phyloP scores from a whole-genome alignment of 768 basidiomycete species.

The Megacollybia marginata region DNA sequence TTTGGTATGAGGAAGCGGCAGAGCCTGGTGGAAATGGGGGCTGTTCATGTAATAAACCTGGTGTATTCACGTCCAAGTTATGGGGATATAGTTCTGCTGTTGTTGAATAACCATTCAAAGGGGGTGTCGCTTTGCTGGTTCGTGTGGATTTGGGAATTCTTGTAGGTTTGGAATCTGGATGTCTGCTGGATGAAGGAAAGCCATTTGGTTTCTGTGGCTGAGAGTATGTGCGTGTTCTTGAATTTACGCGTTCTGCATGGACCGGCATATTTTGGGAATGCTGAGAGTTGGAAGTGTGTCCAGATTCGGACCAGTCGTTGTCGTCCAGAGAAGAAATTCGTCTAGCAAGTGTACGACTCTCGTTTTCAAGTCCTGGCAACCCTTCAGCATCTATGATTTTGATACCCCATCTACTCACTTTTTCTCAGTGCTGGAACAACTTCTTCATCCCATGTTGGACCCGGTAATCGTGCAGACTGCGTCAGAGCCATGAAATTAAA shows the following conservation, averaged over 20 bases:
- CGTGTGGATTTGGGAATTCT: conserved; percentile 41
- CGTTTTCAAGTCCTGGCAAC: conserved; percentile 63
- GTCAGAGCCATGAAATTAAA: conserved; percentile 29
- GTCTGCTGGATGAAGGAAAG: not conserved
- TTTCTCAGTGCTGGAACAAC: conserved; percentile 78
- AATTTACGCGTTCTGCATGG: not conserved
- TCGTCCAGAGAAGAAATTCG: conserved; percentile 59
- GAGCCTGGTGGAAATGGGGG: conserved; percentile 48
- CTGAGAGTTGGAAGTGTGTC: not conserved
- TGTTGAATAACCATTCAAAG: conserved; percentile 11
- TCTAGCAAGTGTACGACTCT: conserved; percentile 70
- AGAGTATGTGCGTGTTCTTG: conserved; percentile 44
- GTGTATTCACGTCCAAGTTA: conserved; percentile 11
- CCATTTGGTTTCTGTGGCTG: conserved; percentile 35
- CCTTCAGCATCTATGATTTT: conserved; percentile 6
- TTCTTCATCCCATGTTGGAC: conserved; percentile 72
- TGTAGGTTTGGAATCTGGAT: conserved; percentile 35
- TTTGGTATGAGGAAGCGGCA: conserved; percentile 35
- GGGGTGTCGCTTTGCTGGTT: conserved; percentile 7
- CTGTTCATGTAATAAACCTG: conserved; percentile 52
- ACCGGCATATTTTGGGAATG: not conserved
- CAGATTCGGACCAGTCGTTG: not conserved
- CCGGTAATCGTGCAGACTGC: conserved; percentile 32
- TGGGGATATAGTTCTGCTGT: not conserved
- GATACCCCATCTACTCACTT: conserved; percentile 37